These are phyloP conservation scores for Ceratocystis papillata DNA, from an alignment of 2,329 filamentous ascomycete species.

Conservation along the genomic window DNA sequence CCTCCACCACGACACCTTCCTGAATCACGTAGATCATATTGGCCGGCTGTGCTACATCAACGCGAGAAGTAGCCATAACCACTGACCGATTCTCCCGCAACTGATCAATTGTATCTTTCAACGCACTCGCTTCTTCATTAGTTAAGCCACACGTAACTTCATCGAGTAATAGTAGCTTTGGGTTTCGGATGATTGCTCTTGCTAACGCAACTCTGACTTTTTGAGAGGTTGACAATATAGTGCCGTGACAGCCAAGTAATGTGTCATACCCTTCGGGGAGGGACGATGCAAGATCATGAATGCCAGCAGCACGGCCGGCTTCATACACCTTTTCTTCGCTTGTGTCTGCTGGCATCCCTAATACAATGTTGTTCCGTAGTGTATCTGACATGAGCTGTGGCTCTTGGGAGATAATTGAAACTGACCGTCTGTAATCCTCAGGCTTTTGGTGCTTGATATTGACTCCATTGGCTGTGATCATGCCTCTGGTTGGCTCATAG, in stretches of 20 bases:
- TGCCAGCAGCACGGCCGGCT: constrained; percentile 44
- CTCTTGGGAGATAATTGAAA: constrained; percentile 49
- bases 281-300: constrained; percentile 65
- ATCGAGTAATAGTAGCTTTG: constrained; percentile 54
- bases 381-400: constrained; percentile 37
- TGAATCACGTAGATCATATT: constrained; percentile 38
- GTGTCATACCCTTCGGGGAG: constrained; percentile 50
- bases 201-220: constrained; percentile 56
- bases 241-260: constrained; percentile 50
- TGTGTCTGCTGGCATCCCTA: constrained; percentile 29
- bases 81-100: constrained; percentile 31
- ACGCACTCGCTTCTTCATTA: constrained; percentile 42
- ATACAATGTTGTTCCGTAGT: constrained; percentile 57
- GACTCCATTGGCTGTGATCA: constrained; percentile 38
- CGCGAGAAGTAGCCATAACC: constrained; percentile 36
- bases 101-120: constrained; percentile 36
- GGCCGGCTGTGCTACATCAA: constrained; percentile 36
- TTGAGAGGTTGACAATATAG: constrained; percentile 55
- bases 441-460: constrained; percentile 39
- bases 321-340: constrained; percentile 13
- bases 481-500: constrained; percentile 30
- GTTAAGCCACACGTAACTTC: constrained; percentile 59
- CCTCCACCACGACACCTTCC: constrained; percentile 35
- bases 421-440: constrained; percentile 37
- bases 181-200: constrained; percentile 49